Percentiles rank a stretch among this genome's conserved stretches.
Conservation (phyloP, 2,329 filamentous ascomycete genomes). For the Mycosphaerella sp. region DNA sequence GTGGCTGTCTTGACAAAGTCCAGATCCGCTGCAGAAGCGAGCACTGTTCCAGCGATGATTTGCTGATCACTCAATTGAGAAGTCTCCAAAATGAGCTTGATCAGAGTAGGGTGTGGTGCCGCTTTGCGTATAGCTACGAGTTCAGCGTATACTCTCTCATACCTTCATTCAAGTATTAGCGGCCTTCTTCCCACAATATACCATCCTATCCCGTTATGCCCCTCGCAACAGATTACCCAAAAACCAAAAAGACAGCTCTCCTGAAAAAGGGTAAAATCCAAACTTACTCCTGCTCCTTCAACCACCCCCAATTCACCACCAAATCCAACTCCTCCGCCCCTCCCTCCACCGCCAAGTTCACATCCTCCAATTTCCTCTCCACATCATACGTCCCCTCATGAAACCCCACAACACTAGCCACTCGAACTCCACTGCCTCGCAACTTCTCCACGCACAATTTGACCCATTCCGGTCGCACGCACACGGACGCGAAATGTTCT, state of each 20-base stretch:
- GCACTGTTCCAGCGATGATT: slow-evolving; percentile 48
- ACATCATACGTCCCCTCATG: slow-evolving; percentile 53
- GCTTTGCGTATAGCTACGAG: slow-evolving; percentile 47
- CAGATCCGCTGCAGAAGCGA: slow-evolving; percentile 48
- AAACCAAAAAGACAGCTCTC: too few relatives aligned
- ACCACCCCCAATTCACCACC: slow-evolving; percentile 50
- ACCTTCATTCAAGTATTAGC: slow-evolving; percentile 22
- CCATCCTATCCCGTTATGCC: too few relatives aligned
- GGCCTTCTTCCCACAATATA: too few relatives aligned
- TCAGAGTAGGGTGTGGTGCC: slow-evolving; percentile 36
- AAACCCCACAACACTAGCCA: slow-evolving; percentile 55
- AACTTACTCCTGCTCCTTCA: slow-evolving; percentile 30
- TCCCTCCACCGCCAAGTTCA: slow-evolving; percentile 42
- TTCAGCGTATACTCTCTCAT: slow-evolving; percentile 48
- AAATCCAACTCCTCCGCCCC: slow-evolving; percentile 54
- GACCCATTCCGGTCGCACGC: slow-evolving; percentile 51
- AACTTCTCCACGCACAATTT: slow-evolving; percentile 45
- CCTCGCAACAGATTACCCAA: too few relatives aligned
- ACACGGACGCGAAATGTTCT: slow-evolving; percentile 48
- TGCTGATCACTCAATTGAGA: slow-evolving; percentile 45
- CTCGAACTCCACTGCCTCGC: slow-evolving; percentile 42
- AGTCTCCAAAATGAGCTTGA: slow-evolving; percentile 57
- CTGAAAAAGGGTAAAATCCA: too few relatives aligned
- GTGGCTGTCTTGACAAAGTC: slow-evolving; percentile 58
- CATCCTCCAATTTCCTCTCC: slow-evolving; percentile 47